Conservation (phyloP, 805 yeast species). For the Lipomyces oligophaga region DNA sequence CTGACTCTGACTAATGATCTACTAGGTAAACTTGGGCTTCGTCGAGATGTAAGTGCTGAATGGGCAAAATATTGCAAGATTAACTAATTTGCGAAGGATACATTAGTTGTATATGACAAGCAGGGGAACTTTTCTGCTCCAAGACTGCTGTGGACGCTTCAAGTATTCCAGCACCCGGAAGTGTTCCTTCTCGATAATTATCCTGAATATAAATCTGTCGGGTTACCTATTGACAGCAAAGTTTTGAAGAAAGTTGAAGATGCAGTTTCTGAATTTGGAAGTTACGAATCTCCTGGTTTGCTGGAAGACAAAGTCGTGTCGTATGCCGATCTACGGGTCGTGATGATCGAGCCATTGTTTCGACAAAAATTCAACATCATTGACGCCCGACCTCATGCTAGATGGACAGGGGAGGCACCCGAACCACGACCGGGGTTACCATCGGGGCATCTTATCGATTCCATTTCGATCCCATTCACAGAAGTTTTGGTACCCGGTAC, state of each 20-base stretch:
- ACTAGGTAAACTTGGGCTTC: conserved; percentile 55
- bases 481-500: conserved; percentile 51
- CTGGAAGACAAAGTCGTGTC: conserved; percentile 52
- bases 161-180: conserved; percentile 69
- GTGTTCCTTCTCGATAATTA: conserved; percentile 71
- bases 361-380: conserved; percentile 42
- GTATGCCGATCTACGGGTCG: conserved; percentile 60
- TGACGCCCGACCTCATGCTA: conserved; percentile 75
- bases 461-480: conserved; percentile 70
- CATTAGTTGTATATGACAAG: conserved; percentile 77
- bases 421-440: conserved; percentile 88
- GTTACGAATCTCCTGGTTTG: conserved; percentile 35
- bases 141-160: conserved; percentile 87
- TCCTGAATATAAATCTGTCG: conserved; percentile 46
- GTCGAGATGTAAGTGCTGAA: conserved; percentile 34
- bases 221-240: conserved; percentile 46
- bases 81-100: too few species aligned
- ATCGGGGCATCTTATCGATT: conserved; percentile 85
- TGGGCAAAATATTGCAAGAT: not conserved
- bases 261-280: conserved; percentile 21
- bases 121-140: conserved; percentile 84
- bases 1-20: not conserved
- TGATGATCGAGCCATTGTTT: conserved; percentile 42
- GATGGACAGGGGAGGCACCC: conserved; percentile 75
- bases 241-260: conserved; percentile 7